Conservation (phyloP, 2,329 filamentous ascomycete genomes). For the Sporothrix mexicana region DNA sequence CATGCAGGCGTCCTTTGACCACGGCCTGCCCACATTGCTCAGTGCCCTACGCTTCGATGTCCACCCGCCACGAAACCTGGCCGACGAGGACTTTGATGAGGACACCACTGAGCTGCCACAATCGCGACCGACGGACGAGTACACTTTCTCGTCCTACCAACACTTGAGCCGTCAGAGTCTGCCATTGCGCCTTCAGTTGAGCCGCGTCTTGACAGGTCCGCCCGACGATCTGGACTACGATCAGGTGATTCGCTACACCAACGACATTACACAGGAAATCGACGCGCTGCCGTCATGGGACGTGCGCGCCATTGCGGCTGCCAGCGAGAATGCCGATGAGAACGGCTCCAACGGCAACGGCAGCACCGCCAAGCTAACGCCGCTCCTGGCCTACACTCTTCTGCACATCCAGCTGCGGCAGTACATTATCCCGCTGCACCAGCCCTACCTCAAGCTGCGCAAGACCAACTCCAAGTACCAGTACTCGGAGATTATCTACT, state of each 20-base stretch:
- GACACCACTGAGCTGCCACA: conserved; percentile 53
- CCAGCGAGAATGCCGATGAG: conserved; percentile 40
- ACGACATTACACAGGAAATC: conserved; percentile 66
- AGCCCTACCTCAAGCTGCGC: conserved; percentile 65
- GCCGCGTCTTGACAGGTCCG: conserved; percentile 60
- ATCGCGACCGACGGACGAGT: conserved; percentile 58
- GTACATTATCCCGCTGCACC: conserved; percentile 66
- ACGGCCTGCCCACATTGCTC: conserved; percentile 63
- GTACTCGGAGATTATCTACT: conserved; percentile 67
- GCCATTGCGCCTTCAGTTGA: conserved; percentile 62
- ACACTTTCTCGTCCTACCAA: conserved; percentile 65
- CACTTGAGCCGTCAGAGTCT: conserved; percentile 63
- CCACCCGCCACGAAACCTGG: conserved; percentile 61
- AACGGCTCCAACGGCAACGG: conserved; percentile 45
- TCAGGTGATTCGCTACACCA: conserved; percentile 65
- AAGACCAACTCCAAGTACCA: conserved; percentile 66
- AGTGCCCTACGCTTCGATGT: conserved; percentile 63
- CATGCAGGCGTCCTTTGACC: conserved; percentile 66
- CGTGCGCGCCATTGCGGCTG: conserved; percentile 39
- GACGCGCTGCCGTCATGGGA: conserved; percentile 65
- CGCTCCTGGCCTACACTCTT: conserved; percentile 64
- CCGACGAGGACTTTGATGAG: conserved; percentile 61
- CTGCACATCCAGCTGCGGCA: conserved; percentile 66
- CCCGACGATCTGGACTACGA: conserved; percentile 64
- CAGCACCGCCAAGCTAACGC: conserved; percentile 53